phyloP scores from a whole-genome alignment of 768 basidiomycete genomes.

The Panellus pusillus region DNA sequence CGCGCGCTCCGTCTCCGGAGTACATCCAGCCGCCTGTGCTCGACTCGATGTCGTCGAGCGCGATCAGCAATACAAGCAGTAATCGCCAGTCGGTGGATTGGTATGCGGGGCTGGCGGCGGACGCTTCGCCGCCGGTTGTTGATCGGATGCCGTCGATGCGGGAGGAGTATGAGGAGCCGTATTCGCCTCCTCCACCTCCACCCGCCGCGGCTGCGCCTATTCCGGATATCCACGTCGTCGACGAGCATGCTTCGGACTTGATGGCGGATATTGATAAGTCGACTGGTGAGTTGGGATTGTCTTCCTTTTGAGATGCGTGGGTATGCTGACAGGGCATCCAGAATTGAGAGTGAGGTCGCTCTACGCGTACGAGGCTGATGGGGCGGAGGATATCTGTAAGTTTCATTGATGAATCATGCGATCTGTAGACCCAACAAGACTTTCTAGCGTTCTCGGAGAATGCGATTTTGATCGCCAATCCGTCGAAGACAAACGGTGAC shows the following conservation, averaged over 20 bases:
- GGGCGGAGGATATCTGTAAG: conserved; percentile 86
- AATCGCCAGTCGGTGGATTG: conserved; percentile 87
- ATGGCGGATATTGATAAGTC: conserved; percentile 74
- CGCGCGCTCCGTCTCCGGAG: conserved; percentile 32
- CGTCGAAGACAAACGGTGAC: conserved; percentile 80
- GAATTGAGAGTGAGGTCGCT: conserved; percentile 78
- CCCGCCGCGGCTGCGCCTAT: conserved; percentile 33
- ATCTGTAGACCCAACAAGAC: conserved; percentile 6
- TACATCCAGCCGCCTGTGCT: conserved; percentile 22
- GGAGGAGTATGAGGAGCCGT: conserved; percentile 60
- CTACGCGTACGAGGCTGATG: conserved; percentile 83
- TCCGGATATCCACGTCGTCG: conserved; percentile 61
- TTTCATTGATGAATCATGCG: conserved; percentile 15
- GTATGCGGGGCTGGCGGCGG: conserved; percentile 85
- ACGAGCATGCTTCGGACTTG: conserved; percentile 47
- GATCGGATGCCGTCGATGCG: conserved; percentile 50
- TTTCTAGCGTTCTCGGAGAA: conserved; percentile 77
- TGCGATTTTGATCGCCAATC: conserved; percentile 73
- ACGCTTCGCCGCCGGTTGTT: conserved; percentile 43
- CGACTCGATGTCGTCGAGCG: conserved; percentile 21
- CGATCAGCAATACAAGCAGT: conserved; percentile 35
- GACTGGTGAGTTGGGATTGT: conserved; percentile 43
- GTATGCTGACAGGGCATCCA: conserved; percentile 30
- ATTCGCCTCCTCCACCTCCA: conserved; percentile 15
- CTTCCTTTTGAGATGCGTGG: not conserved